phyloP scores from a whole-genome alignment of 176 grass and related monocot genomes.

The Avena sativa region DNA sequence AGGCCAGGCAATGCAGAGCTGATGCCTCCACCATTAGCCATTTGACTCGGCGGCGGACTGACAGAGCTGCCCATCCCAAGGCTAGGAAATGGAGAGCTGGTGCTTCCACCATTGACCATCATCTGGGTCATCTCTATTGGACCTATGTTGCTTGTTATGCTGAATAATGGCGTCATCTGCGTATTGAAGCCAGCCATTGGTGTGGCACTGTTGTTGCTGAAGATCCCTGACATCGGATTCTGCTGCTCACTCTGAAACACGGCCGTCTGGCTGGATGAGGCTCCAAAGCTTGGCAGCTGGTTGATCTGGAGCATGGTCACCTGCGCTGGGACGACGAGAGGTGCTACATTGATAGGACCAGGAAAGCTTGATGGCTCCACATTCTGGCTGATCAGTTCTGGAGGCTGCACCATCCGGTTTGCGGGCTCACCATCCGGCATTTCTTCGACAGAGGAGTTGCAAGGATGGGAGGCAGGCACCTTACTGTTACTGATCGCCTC shows the following conservation, averaged over 20 bases:
- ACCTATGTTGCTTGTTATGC: conserved; percentile 20
- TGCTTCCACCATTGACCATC: conserved; percentile 24
- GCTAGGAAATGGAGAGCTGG: background rate
- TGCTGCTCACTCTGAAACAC: conserved; percentile 31
- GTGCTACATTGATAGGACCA: background rate
- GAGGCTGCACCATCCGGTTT: conserved; percentile 9
- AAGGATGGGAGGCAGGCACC: background rate
- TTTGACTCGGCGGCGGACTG: too few relatives aligned
- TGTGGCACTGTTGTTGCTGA: background rate
- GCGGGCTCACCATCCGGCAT: conserved; percentile 5
- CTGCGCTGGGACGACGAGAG: background rate
- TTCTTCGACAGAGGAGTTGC: background rate
- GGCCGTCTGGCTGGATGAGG: background rate
- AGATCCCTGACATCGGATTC: background rate
- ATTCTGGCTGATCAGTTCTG: background rate
- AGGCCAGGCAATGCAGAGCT: background rate
- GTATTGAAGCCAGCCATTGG: background rate
- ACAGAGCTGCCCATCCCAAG: too few relatives aligned
- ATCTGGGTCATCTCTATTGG: background rate
- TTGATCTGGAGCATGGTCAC: background rate
- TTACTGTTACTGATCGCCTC: background rate
- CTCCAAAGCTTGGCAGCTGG: background rate
- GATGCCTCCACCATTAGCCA: background rate
- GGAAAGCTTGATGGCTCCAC: too few relatives aligned
- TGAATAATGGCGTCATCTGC: conserved; percentile 22